Base-by-base conservation (phyloP, 2,329 filamentous ascomycete species). In the Venturia nashicola region DNA sequence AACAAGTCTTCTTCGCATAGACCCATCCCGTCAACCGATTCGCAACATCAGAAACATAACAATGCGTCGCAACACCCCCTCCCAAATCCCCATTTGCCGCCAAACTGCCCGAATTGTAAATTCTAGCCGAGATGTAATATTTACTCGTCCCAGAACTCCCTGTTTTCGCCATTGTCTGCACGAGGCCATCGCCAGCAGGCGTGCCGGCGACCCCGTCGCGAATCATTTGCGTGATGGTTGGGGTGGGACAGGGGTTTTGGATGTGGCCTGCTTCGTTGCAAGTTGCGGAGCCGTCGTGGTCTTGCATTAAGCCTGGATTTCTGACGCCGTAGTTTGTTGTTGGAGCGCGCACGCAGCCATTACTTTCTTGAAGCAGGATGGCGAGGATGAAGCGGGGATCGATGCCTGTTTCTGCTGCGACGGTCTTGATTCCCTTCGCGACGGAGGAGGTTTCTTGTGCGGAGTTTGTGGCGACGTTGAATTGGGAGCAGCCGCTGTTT, bases 31-130 rank as follows among this genome's bases (percentile, higher is more conserved):
- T 59, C 1, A 65, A 66, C 65, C 78, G 72, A 68, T 81, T 81
- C 59, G 81, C 80, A 66, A 83, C 72, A 66, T 83, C 81, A 20
- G 72, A 76, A 9, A 76, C 73, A 69, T 83, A 83, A 72, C 79
- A 82, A 66, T 76, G 74, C 20, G 79, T 80, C 40, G 74, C 76
- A 69, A 78, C 72, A 55, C 77, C 77, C 63, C 74, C 71, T 48
- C 76, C 72, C 7, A 78, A 69, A 66, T 79, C 73, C 44, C 70
- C 71, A 59, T 67, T 72, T 11, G 66, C 66, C 46, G 70, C 65
- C 68, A 79, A 68, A 27, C 70, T 71, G 18, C 80, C 80, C n/a
- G 77, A 77, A 69, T 82, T 82, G 72, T 82, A 82, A 43, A 77
- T 75, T 42, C 79, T 72, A n/a, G 78, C 77, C 0, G 76, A 78